phyloP scores from a whole-genome alignment of 352 stramenopile species.

The Phytophthora pinifolia region DNA sequence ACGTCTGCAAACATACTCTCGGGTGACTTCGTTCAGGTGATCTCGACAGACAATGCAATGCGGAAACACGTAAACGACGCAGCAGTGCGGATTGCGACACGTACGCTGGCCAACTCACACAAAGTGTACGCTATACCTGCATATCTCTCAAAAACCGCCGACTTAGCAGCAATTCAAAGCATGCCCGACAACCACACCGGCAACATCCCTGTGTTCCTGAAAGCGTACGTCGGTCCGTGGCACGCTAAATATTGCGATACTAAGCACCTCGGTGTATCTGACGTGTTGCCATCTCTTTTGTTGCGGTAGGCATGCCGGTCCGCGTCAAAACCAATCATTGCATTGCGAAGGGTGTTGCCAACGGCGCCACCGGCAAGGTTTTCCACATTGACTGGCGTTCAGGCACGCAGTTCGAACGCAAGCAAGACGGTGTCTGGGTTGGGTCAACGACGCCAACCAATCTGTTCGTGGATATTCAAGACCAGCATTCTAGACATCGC shows the following conservation, averaged over 20 bases:
- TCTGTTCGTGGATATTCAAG: neutral
- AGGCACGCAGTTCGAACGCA: neutral
- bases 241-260: neutral
- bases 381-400: conserved; percentile 1
- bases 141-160: too few relatives aligned
- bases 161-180: neutral
- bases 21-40: conserved; percentile 6
- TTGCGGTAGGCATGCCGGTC: neutral
- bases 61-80: conserved; percentile 2
- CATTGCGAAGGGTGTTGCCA: neutral
- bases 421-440: neutral
- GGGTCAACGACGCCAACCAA: neutral
- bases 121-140: too few relatives aligned
- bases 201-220: neutral
- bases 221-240: neutral
- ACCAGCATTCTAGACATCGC: neutral
- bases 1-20: neutral
- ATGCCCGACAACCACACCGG: neutral
- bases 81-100: neutral
- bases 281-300: neutral
- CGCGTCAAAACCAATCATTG: neutral
- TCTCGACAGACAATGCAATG: conserved; percentile 12
- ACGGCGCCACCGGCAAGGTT: neutral
- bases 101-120: neutral
- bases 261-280: neutral